phyloP scores from a whole-genome alignment of 1,284 basidiomycete species.

The Coniferiporia weirii region DNA sequence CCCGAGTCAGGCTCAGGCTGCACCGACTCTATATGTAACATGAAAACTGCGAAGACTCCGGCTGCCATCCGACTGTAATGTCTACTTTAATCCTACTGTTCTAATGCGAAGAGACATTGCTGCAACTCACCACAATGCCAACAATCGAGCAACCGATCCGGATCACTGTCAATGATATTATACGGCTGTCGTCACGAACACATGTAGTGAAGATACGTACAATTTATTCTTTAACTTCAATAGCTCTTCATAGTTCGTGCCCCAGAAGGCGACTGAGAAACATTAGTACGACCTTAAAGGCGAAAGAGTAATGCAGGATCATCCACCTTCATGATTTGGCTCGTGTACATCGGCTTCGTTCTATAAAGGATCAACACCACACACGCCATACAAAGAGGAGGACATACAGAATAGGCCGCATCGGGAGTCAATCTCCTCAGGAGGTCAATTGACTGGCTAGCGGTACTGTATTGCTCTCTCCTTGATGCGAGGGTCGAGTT shows the following conservation, averaged over 20 bases:
- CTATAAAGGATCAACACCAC: not conserved
- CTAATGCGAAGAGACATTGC: not conserved
- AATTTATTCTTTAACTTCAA: not conserved
- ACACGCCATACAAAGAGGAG: not conserved
- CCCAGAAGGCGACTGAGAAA: constrained; percentile 6
- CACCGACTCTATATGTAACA: not conserved
- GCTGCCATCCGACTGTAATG: not conserved
- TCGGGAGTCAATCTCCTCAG: constrained; percentile 25
- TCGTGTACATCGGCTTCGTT: constrained; percentile 10
- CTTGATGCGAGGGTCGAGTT: constrained; percentile 24
- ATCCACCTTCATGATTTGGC: constrained; percentile 6
- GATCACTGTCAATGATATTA: not conserved
- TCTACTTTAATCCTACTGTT: not conserved
- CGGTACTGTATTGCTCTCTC: constrained; percentile 18
- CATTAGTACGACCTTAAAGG: not conserved
- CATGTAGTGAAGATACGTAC: not conserved
- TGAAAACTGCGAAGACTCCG: not conserved
- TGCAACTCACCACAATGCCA: constrained; percentile 5
- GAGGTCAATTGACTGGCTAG: constrained; percentile 21
- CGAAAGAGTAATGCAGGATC: not conserved
- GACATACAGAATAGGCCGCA: constrained; percentile 15
- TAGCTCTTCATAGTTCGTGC: constrained; percentile 2
- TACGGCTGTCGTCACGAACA: not conserved
- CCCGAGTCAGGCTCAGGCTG: too few species aligned
- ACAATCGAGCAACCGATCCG: constrained; percentile 1